Evolutionary conservation across 129 eudicot species (phyloP), one percentile per base, ranked within the genome.

Genomic region (Mikania micrantha): DNA sequence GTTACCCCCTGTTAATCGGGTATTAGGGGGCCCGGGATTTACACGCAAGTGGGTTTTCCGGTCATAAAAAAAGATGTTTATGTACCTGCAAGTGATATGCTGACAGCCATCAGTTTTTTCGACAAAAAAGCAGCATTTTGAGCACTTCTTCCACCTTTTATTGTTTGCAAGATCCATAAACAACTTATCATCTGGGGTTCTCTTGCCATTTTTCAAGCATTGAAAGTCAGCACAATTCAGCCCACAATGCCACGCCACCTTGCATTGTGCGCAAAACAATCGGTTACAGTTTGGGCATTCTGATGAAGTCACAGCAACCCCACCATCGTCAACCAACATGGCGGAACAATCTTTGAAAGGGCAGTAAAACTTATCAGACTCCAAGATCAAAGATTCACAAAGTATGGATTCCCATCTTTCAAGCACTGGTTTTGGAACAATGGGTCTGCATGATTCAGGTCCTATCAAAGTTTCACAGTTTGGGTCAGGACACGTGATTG

Each of bases 291-390:
- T 41, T 0, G 90, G 95, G 44, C 95, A 84, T 36, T 78, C 85
- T 4, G 75, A 71, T 17, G 73, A 71, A 29, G 66, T 72, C n/a
- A 87, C 74, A 0, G 19, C 36, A 5, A 6, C 50, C 3, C 41
- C 82, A 19, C 63, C 73, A 19, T 82, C 90, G 5, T 77, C 47
- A 6, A 82, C 56, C 67, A 87, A 13, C 70, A 75, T 27, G 1
- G 79, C 87, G 0, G 83, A 82, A 39, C 96, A 88, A 13, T 82
- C 85, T 36, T 80, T 76, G 19, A 69, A 88, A 1, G 91, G 91
- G 24, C 91, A 87, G 59, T 84, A 77, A 12, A 87, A 74, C 12
- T 74, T 85, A 41, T 80, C 63, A 9, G 78, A 27, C 8, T 12
- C 80, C 15, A 27, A 11, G 7, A 85, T 83, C 28, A 70, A 7